phyloP scores from a whole-genome alignment of 768 basidiomycete genomes.

The Pisolithus microcarpus region DNA sequence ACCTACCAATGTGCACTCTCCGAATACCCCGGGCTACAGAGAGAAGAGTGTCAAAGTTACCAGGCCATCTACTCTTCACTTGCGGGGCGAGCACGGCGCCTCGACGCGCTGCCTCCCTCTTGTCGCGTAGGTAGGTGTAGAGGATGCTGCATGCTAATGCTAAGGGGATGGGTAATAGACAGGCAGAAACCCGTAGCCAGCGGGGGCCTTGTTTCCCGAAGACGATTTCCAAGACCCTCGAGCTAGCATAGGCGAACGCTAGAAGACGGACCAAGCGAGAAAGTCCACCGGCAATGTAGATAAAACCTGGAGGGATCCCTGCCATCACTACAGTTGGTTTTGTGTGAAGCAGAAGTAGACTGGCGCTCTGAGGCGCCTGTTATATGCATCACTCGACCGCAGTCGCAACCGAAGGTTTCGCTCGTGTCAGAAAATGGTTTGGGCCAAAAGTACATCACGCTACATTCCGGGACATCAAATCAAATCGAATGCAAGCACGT shows the following conservation, averaged over 20 bases:
- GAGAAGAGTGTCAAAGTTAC: slow-evolving; percentile 29
- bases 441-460: no score
- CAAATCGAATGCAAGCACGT: no score
- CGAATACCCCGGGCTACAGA: slow-evolving; percentile 16
- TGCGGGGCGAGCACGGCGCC: slow-evolving; percentile 22
- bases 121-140: slow-evolving; percentile 41
- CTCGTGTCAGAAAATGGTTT: no score
- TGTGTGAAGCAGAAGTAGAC: not conserved
- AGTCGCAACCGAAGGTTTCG: no score
- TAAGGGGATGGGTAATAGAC: slow-evolving; percentile 18
- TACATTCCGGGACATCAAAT: no score
- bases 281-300: slow-evolving; percentile 21
- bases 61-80: slow-evolving; percentile 30
- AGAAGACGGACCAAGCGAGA: slow-evolving; percentile 17
- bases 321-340: slow-evolving; percentile 9
- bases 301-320: slow-evolving; percentile 28
- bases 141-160: slow-evolving; percentile 16
- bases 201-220: slow-evolving; percentile 5
- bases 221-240: slow-evolving; percentile 7
- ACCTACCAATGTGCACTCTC: slow-evolving; percentile 23
- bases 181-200: slow-evolving; percentile 15
- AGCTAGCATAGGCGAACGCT: slow-evolving; percentile 10
- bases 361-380: no score
- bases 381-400: no score
- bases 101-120: slow-evolving; percentile 12